A percentile compares a stretch with the other conserved stretches of the same genome.
These are phyloP conservation scores for Venturia pyrina DNA, from an alignment of 2,329 filamentous ascomycete genomes.

Conservation along the genomic window DNA sequence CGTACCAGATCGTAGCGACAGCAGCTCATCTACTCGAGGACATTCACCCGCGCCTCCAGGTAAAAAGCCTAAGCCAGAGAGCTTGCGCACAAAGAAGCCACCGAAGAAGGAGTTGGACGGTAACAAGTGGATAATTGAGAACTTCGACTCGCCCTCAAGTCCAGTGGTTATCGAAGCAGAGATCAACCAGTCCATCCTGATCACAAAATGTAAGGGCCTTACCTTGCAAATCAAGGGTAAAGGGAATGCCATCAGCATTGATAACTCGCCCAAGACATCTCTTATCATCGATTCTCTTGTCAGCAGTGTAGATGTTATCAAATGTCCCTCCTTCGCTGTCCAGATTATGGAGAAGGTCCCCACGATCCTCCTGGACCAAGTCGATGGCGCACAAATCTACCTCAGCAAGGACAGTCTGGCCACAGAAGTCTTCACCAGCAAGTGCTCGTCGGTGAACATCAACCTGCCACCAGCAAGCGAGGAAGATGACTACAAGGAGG, in stretches of 20 bases:
- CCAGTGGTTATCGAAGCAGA: slow-evolving; percentile 74
- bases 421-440: slow-evolving; percentile 82
- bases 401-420: slow-evolving; percentile 67
- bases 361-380: slow-evolving; percentile 83
- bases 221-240: slow-evolving; percentile 87
- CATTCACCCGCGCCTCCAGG: slow-evolving; percentile 76
- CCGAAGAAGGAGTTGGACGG: slow-evolving; percentile 41
- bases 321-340: slow-evolving; percentile 87
- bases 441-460: slow-evolving; percentile 78
- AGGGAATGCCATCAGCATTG: slow-evolving; percentile 91
- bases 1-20: slow-evolving; percentile 51
- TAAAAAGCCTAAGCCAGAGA: slow-evolving; percentile 47
- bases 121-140: slow-evolving; percentile 95
- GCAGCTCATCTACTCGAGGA: slow-evolving; percentile 46
- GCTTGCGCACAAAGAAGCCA: slow-evolving; percentile 38
- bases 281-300: slow-evolving; percentile 84
- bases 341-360: slow-evolving; percentile 81
- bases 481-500: slow-evolving; percentile 76
- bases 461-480: slow-evolving; percentile 62
- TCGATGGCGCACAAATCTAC: slow-evolving; percentile 83
- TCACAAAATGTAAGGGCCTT: slow-evolving; percentile 83
- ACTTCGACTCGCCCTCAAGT: slow-evolving; percentile 67
- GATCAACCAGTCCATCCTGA: slow-evolving; percentile 80
- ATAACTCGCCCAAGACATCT: slow-evolving; percentile 77
- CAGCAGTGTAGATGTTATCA: slow-evolving; percentile 88